These are phyloP conservation scores for Lentinula sp. DNA, from an alignment of 768 basidiomycete species.

Conservation along the genomic window DNA sequence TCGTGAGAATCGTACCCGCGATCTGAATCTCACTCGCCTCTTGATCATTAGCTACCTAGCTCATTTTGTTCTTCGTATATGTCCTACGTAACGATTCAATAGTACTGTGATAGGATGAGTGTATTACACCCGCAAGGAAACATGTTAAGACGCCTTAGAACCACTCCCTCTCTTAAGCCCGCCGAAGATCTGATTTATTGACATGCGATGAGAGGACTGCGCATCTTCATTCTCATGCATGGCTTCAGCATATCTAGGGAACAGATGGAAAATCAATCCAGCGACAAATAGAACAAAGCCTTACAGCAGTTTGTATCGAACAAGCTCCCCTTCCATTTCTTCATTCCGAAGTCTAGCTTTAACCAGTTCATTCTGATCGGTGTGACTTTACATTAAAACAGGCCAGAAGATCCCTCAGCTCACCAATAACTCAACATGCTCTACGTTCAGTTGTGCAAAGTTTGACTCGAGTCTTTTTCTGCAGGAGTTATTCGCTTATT, in stretches of 20 bases:
- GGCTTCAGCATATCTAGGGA: slow-evolving; percentile 56
- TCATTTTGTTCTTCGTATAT: too few species aligned
- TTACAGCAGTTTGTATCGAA: slow-evolving; percentile 89
- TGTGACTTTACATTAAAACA: not conserved
- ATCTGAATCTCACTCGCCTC: too few species aligned
- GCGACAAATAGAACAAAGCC: slow-evolving; percentile 16
- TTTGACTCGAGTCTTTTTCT: slow-evolving; percentile 79
- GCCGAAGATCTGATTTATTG: slow-evolving; percentile 20
- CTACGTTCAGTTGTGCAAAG: slow-evolving; percentile 72
- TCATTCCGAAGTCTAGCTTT: slow-evolving; percentile 84
- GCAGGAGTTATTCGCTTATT: slow-evolving; percentile 7
- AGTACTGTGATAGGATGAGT: not conserved
- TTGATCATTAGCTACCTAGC: too few species aligned
- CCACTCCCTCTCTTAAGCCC: slow-evolving; percentile 5
- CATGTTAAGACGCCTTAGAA: not conserved
- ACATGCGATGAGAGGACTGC: slow-evolving; percentile 58
- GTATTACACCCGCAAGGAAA: not conserved
- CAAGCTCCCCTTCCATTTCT: slow-evolving; percentile 89
- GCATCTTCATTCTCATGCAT: slow-evolving; percentile 76
- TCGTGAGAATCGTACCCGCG: too few species aligned
- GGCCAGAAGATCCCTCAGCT: slow-evolving; percentile 12
- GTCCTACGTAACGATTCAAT: too few species aligned
- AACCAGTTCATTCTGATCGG: slow-evolving; percentile 77
- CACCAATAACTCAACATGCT: slow-evolving; percentile 76
- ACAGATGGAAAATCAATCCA: not conserved